A percentile compares a stretch with the other conserved stretches of the same genome.
Conservation (phyloP, 176 grass and related monocot species). For the Raddia guianensis region DNA sequence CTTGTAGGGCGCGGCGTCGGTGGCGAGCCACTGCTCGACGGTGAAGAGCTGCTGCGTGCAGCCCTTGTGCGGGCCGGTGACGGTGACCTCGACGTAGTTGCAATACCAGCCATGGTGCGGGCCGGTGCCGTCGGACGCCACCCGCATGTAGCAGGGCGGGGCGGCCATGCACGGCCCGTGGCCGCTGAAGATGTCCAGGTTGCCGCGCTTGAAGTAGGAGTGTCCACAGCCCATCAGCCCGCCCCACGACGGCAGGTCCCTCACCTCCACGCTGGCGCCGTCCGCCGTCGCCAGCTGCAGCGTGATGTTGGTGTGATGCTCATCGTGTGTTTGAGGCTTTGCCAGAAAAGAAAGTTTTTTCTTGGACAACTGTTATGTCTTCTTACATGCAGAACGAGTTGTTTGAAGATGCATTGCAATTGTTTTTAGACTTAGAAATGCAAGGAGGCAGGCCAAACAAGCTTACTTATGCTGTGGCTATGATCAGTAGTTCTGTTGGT, state of each 20-base stretch:
- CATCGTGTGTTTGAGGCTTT: constrained; percentile 48
- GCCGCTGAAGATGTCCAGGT: constrained; percentile 98
- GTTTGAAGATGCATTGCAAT: constrained; percentile 73
- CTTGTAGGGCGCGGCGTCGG: constrained; percentile 60
- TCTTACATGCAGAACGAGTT: constrained; percentile 60
- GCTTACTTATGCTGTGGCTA: constrained; percentile 64
- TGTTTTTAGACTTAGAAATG: constrained; percentile 68
- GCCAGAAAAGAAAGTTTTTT: constrained; percentile 71
- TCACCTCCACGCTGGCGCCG: constrained; percentile 56
- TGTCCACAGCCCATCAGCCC: constrained; percentile 62
- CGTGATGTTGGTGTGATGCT: constrained; percentile 69
- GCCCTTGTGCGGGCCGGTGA: constrained; percentile 66
- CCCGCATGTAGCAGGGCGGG: constrained; percentile 62
- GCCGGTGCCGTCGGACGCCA: constrained; percentile 73
- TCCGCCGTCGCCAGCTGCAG: constrained; percentile 53
- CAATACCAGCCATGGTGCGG: constrained; percentile 91
- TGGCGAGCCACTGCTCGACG: constrained; percentile 95
- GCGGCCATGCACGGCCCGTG: constrained; percentile 72
- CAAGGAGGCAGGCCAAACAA: constrained; percentile 59
- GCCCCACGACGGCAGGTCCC: constrained; percentile 76
- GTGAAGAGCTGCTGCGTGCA: constrained; percentile 76
- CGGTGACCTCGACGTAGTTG: constrained; percentile 90
- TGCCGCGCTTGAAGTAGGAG: constrained; percentile 93
- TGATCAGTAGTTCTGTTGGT: constrained; percentile 67
- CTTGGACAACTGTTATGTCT: constrained; percentile 81